A percentile compares a stretch with the other conserved stretches of the same genome.
These are phyloP conservation scores for Mimosa pudica DNA, from an alignment of 306 rosid species.

Conservation along the genomic window DNA sequence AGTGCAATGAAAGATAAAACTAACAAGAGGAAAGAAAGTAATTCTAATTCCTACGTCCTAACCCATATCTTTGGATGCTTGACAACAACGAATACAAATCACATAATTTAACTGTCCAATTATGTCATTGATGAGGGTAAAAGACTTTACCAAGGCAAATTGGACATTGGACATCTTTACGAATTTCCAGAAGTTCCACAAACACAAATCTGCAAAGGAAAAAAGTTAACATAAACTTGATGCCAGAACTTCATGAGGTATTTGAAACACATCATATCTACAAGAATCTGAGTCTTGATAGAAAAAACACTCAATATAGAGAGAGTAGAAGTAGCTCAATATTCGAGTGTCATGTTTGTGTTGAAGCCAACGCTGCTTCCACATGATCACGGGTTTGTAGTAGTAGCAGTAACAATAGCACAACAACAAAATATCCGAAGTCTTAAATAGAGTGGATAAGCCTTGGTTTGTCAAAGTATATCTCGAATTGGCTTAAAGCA, in stretches of 20 bases:
- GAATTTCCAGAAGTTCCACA: conserved; percentile 58
- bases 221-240: conserved; percentile 32
- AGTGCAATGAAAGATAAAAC: conserved; percentile 11
- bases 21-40: conserved; percentile 13
- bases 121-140: conserved; percentile 18
- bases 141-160: conserved; percentile 73
- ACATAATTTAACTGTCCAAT: conserved; percentile 17
- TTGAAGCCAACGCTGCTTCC: no score
- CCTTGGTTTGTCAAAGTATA: neutral
- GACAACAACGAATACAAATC: conserved; percentile 23
- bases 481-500: conserved; percentile 1
- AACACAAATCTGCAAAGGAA: conserved; percentile 54
- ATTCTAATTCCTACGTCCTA: neutral
- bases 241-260: neutral
- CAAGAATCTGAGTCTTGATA: no score
- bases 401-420: neutral
- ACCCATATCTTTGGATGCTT: neutral
- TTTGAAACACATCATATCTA: no score
- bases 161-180: conserved; percentile 80
- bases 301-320: neutral
- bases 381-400: no score
- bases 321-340: neutral
- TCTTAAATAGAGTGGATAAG: neutral
- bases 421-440: neutral
- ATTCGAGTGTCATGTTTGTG: no score